Evolutionary conservation across 2,329 filamentous ascomycete species (phyloP), one percentile per base, ranked within the genome.

Genomic region (Claviceps sp.): DNA sequence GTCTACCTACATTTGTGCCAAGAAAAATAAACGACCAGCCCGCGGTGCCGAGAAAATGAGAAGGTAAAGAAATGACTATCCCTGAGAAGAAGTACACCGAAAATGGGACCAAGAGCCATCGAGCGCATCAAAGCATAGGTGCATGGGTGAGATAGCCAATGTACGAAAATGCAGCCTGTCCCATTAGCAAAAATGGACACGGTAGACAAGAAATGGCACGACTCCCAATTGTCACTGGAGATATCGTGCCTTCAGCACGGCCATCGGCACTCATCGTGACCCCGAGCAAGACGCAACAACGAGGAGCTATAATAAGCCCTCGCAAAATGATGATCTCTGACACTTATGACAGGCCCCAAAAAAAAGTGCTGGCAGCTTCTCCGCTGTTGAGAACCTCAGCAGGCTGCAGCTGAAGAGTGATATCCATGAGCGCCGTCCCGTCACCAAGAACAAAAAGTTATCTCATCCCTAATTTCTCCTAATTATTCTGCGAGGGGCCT

Each of bases 371-470:
- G 70, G 57, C 75, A 76, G 40, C 60, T 60, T 55, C 74, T 61
- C 75, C 76, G 78, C 50, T 66, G 63, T 54, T 65, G 56, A 53
- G 29, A 76, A 76, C 67, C 52, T 67, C 63, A 58, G 77, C 78
- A 53, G 55, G 60, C 55, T 62, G 60, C 58, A 78, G 61, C 47
- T 66, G 55, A 59, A 64, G 60, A 63, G 67, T 23, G 5, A 23
- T 23, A 23, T 23, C 67, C 68, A 68, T 54, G 66, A 62, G 58
- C 62, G 67, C 62, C 65, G 71, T 58, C 70, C 71, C 62, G 67
- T 13, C 11, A 22, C 14, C 20, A n/a, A 43, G 20, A 13, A 14
- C n/a, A 22, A 14, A 22, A 20, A n/a, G 2, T 42, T 22, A 11
- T 34, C 29, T 34, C 29, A 4, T 13, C 11, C 20, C 11, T 43